These are phyloP conservation scores for Microsporum ferrugineum DNA, from an alignment of 2,329 filamentous ascomycete species.

Conservation along the genomic window DNA sequence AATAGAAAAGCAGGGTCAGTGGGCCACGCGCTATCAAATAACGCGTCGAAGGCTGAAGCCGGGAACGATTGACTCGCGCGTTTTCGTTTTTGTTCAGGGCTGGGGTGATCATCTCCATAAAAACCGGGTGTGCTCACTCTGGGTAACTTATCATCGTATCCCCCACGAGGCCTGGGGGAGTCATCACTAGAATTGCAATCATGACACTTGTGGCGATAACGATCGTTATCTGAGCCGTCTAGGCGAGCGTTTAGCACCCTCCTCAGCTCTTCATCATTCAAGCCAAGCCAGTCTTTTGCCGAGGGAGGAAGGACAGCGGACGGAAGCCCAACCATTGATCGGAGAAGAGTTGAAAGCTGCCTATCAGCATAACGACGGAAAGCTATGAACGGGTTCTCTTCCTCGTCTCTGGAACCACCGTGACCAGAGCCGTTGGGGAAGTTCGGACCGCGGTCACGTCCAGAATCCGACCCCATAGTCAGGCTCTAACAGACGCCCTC, in stretches of 20 bases:
- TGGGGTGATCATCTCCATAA: background rate
- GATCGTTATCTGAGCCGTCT: constrained; percentile 4
- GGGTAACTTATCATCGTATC: background rate
- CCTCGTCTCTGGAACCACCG: constrained; percentile 5
- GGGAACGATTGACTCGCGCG: constrained; percentile 16
- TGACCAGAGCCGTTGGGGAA: background rate
- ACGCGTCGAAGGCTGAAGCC: constrained; percentile 24
- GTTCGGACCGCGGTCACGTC: background rate
- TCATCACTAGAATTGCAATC: background rate
- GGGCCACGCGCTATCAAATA: constrained; percentile 25
- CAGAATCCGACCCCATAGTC: background rate
- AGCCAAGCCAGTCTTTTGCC: constrained; percentile 26
- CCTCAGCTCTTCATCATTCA: constrained; percentile 24
- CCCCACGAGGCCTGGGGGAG: background rate
- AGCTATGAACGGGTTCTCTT: constrained; percentile 46
- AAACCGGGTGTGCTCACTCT: no score
- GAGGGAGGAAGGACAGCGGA: constrained; percentile 25
- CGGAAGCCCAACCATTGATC: constrained; percentile 40
- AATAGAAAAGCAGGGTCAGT: constrained; percentile 24
- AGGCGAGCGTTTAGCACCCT: constrained; percentile 6
- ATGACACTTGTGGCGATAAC: background rate
- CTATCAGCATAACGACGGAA: constrained; percentile 52
- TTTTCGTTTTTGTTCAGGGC: background rate
- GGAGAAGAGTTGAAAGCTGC: constrained; percentile 44
- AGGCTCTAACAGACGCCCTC: background rate